phyloP scores from a whole-genome alignment of 495 filamentous ascomycete species.

The Penicillium paxilli region DNA sequence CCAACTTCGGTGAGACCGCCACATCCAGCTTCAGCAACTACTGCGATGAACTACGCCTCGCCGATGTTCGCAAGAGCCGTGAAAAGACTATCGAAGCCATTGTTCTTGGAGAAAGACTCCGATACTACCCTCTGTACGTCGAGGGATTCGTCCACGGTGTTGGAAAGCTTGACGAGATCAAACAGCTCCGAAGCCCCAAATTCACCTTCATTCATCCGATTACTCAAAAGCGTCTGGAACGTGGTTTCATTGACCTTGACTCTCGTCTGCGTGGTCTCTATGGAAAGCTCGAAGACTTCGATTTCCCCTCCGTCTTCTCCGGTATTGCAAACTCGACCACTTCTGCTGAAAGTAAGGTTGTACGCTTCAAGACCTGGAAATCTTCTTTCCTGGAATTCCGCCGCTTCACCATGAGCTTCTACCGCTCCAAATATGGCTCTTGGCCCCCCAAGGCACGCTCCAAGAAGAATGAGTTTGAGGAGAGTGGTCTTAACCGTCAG shows the following conservation, averaged over 20 bases:
- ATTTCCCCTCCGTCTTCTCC: slow-evolving; percentile 89
- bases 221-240: slow-evolving; percentile 78
- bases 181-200: slow-evolving; percentile 65
- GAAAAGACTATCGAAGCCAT: slow-evolving; percentile 92
- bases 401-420: slow-evolving; percentile 72
- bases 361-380: slow-evolving; percentile 86
- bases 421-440: slow-evolving; percentile 79
- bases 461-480: slow-evolving; percentile 90
- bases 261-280: slow-evolving; percentile 66
- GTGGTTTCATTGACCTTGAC: slow-evolving; percentile 76
- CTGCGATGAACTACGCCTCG: slow-evolving; percentile 71
- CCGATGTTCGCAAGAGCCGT: slow-evolving; percentile 76
- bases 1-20: slow-evolving; percentile 79
- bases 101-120: slow-evolving; percentile 82
- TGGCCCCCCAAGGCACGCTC: slow-evolving; percentile 92
- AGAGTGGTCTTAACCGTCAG: slow-evolving; percentile 79
- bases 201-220: slow-evolving; percentile 64
- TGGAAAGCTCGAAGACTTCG: slow-evolving; percentile 73
- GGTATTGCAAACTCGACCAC: slow-evolving; percentile 81
- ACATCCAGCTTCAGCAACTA: slow-evolving; percentile 73
- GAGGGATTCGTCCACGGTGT: slow-evolving; percentile 93
- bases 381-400: slow-evolving; percentile 70
- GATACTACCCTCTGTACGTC: slow-evolving; percentile 77
- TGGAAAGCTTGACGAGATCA: slow-evolving; percentile 78
- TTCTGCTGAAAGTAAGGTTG: slow-evolving; percentile 65